Conservation (phyloP, 1,284 basidiomycete genomes). For the Lentinus polychrous region DNA sequence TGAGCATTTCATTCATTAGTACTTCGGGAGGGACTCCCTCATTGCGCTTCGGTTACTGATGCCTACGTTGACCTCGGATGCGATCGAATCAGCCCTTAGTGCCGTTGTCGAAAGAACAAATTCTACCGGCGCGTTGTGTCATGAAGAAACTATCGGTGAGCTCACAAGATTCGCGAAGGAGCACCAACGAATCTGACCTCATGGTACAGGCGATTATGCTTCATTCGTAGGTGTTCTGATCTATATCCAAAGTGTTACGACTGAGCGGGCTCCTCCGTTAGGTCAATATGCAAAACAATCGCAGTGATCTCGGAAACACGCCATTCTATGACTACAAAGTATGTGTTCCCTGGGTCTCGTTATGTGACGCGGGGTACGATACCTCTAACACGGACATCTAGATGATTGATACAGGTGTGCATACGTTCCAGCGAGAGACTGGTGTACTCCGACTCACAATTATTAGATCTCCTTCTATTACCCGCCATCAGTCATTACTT, state of each 20-base stretch:
- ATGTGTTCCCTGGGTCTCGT: too few relatives aligned
- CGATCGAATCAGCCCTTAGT: constrained; percentile 34
- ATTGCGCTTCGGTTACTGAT: constrained; percentile 34
- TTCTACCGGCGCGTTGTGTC: constrained; percentile 33
- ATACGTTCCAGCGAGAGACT: background rate
- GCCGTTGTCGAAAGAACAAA: constrained; percentile 36
- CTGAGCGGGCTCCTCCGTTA: constrained; percentile 6
- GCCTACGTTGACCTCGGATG: constrained; percentile 31
- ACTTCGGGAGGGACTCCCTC: constrained; percentile 37
- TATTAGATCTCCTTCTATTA: constrained; percentile 32
- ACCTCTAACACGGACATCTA: background rate
- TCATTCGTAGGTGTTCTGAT: background rate
- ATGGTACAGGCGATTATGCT: constrained; percentile 1
- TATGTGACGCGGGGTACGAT: too few relatives aligned
- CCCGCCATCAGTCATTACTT: constrained; percentile 36
- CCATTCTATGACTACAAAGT: constrained; percentile 34
- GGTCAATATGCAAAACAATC: constrained; percentile 30
- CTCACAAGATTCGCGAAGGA: background rate
- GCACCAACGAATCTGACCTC: background rate
- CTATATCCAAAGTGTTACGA: background rate
- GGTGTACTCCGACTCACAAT: background rate
- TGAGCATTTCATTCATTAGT: constrained; percentile 4
- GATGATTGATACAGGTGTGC: constrained; percentile 5
- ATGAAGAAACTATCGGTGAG: constrained; percentile 35
- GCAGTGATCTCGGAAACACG: constrained; percentile 30